Evolutionary conservation across 805 yeast species (phyloP).

Genomic region (Ogataea kodamae): DNA sequence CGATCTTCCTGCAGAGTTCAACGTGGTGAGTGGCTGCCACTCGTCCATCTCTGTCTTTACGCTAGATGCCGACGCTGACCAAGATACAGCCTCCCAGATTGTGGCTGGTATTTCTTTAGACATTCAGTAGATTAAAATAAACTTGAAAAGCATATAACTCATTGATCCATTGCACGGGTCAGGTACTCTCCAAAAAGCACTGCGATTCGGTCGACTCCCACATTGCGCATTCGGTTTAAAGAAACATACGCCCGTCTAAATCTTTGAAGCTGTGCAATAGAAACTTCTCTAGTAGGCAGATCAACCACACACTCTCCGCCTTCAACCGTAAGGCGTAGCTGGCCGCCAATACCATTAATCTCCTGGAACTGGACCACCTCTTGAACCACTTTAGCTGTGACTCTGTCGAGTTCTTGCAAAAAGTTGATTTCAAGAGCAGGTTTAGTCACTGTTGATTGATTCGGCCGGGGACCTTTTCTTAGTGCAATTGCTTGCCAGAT

Average conservation of each 20-base stretch:
- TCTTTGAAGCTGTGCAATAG: slow-evolving; percentile 78
- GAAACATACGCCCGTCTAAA: slow-evolving; percentile 78
- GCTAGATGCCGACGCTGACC: slow-evolving; percentile 42
- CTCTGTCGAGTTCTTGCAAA: slow-evolving; percentile 70
- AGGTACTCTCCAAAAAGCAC: slow-evolving; percentile 77
- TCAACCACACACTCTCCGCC: slow-evolving; percentile 42
- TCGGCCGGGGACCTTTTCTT: slow-evolving; percentile 67
- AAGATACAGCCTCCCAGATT: slow-evolving; percentile 4
- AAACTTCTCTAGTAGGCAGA: slow-evolving; percentile 57
- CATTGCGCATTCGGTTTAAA: slow-evolving; percentile 72
- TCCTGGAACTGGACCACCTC: slow-evolving; percentile 63
- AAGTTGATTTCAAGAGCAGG: slow-evolving; percentile 77
- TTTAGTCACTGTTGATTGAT: slow-evolving; percentile 77
- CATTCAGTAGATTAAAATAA: too few relatives aligned
- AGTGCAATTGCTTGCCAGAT: slow-evolving; percentile 63
- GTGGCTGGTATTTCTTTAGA: slow-evolving; percentile 7
- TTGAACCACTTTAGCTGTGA: slow-evolving; percentile 62
- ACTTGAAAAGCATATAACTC: too few relatives aligned
- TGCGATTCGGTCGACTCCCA: slow-evolving; percentile 65
- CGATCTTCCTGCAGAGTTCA: slow-evolving; percentile 42
- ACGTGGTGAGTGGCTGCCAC: slow-evolving; percentile 35
- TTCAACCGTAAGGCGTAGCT: slow-evolving; percentile 41
- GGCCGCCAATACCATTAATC: slow-evolving; percentile 45
- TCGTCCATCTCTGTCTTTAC: slow-evolving; percentile 45
- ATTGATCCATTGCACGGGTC: slow-evolving; percentile 53